Evolutionary conservation across 495 filamentous ascomycete genomes (phyloP).

Genomic region (Glonium stellatum): DNA sequence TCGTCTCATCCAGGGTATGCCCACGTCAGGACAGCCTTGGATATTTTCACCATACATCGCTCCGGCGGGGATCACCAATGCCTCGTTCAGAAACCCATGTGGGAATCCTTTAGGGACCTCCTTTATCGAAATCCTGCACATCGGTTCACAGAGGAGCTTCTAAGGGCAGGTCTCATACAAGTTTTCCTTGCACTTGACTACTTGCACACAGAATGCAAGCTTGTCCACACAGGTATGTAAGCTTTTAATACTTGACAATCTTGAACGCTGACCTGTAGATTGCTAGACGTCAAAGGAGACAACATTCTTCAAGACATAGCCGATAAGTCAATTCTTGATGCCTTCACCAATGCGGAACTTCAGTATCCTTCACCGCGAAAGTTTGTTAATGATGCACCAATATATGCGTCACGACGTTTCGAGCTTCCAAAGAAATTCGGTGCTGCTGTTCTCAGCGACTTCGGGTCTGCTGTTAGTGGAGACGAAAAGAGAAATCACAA

Average conservation of each 20-base stretch:
- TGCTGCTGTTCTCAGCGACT: constrained; percentile 41
- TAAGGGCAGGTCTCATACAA: neutral
- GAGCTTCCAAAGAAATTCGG: constrained; percentile 22
- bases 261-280: constrained; percentile 23
- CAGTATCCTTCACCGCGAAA: constrained; percentile 33
- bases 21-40: constrained; percentile 3
- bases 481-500: constrained; percentile 34
- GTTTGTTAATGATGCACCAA: constrained; percentile 27
- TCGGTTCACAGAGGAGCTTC: constrained; percentile 5
- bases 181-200: constrained; percentile 7
- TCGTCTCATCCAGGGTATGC: neutral
- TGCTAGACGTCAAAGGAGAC: constrained; percentile 20
- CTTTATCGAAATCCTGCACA: constrained; percentile 6
- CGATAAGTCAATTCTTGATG: constrained; percentile 13
- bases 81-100: constrained; percentile 8
- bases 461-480: constrained; percentile 30
- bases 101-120: constrained; percentile 7
- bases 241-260: constrained; percentile 1
- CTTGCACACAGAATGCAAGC: constrained; percentile 23
- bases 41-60: constrained; percentile 2
- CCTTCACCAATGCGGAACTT: constrained; percentile 25
- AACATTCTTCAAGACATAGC: constrained; percentile 34
- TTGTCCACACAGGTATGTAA: constrained; percentile 3
- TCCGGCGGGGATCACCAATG: constrained; percentile 2
- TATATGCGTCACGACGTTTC: constrained; percentile 33